Percentiles rank a stretch among this genome's conserved stretches.
Conservation (phyloP, 106 monocot genomes). For the Cymbidium sinense region DNA sequence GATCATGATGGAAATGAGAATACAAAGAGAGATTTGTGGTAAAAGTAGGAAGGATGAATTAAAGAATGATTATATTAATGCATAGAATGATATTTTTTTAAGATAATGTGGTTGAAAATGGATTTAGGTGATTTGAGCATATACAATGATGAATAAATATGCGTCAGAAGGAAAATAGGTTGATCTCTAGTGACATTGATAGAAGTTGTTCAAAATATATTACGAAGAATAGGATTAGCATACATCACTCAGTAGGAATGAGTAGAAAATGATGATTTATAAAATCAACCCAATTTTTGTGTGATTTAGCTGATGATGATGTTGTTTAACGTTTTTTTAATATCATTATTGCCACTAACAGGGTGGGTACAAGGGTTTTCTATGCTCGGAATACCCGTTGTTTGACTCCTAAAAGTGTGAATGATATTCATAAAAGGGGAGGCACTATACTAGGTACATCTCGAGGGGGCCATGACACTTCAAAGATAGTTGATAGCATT, state of each 20-base stretch:
- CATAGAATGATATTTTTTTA: too few species aligned
- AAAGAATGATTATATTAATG: too few species aligned
- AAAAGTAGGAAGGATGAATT: too few species aligned
- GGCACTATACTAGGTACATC: constrained; percentile 84
- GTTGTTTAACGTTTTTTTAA: not conserved
- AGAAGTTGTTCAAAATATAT: not conserved
- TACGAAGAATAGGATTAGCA: not conserved
- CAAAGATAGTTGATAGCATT: constrained; percentile 84
- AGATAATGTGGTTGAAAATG: too few species aligned
- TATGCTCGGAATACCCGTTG: constrained; percentile 70
- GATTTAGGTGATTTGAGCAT: too few species aligned
- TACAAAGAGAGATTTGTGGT: too few species aligned
- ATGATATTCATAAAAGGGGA: constrained; percentile 86
- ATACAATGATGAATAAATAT: not conserved
- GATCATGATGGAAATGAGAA: too few species aligned
- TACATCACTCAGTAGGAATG: not conserved
- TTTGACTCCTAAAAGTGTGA: constrained; percentile 67
- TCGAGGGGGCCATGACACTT: constrained; percentile 80
- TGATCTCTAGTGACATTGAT: not conserved
- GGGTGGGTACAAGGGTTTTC: constrained; percentile 87
- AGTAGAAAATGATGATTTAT: not conserved
- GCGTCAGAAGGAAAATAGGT: not conserved
- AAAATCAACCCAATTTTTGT: not conserved
- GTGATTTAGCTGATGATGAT: not conserved
- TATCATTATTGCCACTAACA: constrained; percentile 15